Evolutionary conservation across 768 basidiomycete species (phyloP).

Genomic region (Serpula lacrymans): DNA sequence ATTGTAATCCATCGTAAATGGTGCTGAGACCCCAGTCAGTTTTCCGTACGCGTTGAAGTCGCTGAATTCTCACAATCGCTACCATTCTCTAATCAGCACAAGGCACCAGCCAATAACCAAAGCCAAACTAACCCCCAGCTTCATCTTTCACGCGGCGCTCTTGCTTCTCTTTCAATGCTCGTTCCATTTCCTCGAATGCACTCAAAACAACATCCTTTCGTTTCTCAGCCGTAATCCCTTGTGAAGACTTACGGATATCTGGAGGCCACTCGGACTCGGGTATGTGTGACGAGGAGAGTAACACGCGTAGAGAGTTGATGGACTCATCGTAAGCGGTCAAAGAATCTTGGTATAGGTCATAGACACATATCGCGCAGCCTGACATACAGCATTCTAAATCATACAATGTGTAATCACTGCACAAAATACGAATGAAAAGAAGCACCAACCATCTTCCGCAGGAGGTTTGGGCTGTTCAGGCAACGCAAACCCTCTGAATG

Average conservation of each 20-base stretch:
- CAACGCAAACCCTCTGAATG: slow-evolving; percentile 54
- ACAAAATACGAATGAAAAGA: background rate
- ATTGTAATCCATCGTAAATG: slow-evolving; percentile 48
- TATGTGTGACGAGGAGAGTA: slow-evolving; percentile 46
- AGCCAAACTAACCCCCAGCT: slow-evolving; percentile 32
- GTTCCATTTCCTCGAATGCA: slow-evolving; percentile 63
- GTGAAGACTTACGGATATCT: slow-evolving; percentile 32
- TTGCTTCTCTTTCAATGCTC: slow-evolving; percentile 47
- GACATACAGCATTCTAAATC: slow-evolving; percentile 89
- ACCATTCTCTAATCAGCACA: slow-evolving; percentile 11
- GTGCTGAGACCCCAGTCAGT: too few species aligned
- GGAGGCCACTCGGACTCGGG: slow-evolving; percentile 66
- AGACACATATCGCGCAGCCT: slow-evolving; percentile 88
- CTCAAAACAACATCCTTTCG: background rate
- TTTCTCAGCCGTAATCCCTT: slow-evolving; percentile 1
- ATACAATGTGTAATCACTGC: background rate
- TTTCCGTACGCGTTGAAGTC: too few species aligned
- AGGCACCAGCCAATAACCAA: background rate
- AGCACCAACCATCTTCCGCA: slow-evolving; percentile 56
- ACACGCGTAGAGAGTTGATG: slow-evolving; percentile 44
- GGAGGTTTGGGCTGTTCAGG: slow-evolving; percentile 63
- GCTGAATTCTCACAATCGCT: slow-evolving; percentile 17
- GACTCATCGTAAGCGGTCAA: slow-evolving; percentile 58
- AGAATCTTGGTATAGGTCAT: slow-evolving; percentile 82
- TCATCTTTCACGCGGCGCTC: slow-evolving; percentile 25